These are phyloP conservation scores for Russula olivacea DNA, from an alignment of 768 basidiomycete species.

Conservation along the genomic window DNA sequence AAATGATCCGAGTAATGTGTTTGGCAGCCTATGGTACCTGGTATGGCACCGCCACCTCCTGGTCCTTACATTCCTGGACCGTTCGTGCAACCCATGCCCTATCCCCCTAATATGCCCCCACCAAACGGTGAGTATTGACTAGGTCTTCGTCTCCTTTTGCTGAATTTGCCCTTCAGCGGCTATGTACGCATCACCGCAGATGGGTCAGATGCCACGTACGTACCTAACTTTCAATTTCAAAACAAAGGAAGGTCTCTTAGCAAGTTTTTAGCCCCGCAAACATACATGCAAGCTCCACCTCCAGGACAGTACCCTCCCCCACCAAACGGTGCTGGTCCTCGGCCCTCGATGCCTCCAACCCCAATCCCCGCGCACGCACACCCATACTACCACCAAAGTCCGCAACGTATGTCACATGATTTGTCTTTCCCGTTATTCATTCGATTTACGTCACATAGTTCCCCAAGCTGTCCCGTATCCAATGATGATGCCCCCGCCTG, in stretches of 20 bases:
- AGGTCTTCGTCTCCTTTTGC: slow-evolving; percentile 7
- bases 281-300: slow-evolving; percentile 73
- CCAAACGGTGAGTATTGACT: slow-evolving; percentile 53
- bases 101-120: slow-evolving; percentile 68
- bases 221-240: slow-evolving; percentile 20
- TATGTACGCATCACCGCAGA: slow-evolving; percentile 76
- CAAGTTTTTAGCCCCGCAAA: slow-evolving; percentile 49
- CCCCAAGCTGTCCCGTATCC: slow-evolving; percentile 81
- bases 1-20: slow-evolving; percentile 6
- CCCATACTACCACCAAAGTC: slow-evolving; percentile 85
- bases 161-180: slow-evolving; percentile 36
- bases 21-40: slow-evolving; percentile 73
- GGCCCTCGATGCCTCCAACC: slow-evolving; percentile 88
- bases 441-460: slow-evolving; percentile 41
- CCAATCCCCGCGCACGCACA: slow-evolving; percentile 84
- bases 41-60: slow-evolving; percentile 76
- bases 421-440: slow-evolving; percentile 24
- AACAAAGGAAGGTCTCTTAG: not conserved
- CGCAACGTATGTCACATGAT: slow-evolving; percentile 55
- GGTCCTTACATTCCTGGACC: slow-evolving; percentile 73
- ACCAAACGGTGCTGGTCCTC: slow-evolving; percentile 70
- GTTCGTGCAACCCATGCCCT: slow-evolving; percentile 82
- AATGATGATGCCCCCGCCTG: slow-evolving; percentile 89
- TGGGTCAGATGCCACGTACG: slow-evolving; percentile 87
- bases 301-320: slow-evolving; percentile 73